A percentile compares a stretch with the other conserved stretches of the same genome.
These are phyloP conservation scores for Fusarium redolens DNA, from an alignment of 2,329 filamentous ascomycete species.

Conservation along the genomic window DNA sequence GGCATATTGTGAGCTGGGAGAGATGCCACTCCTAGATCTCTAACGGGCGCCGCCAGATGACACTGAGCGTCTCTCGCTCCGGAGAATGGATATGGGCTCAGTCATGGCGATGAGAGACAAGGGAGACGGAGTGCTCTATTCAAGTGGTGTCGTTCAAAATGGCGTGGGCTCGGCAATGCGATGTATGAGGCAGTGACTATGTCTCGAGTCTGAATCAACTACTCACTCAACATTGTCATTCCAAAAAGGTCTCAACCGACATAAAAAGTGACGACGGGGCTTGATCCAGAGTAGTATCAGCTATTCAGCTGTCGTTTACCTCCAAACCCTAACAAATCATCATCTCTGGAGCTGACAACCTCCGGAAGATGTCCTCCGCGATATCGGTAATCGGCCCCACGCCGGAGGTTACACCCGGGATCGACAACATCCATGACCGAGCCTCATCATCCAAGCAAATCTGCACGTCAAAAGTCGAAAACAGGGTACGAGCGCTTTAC, in stretches of 20 bases:
- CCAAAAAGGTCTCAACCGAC: background rate
- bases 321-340: background rate
- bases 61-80: too few species aligned
- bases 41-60: background rate
- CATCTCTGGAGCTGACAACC: background rate
- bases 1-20: background rate
- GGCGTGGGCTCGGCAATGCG: rapidly evolving
- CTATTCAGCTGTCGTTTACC: background rate
- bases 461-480: background rate
- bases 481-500: conserved; percentile 1
- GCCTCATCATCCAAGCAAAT: conserved; percentile 11
- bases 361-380: conserved; percentile 14
- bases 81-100: background rate
- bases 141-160: background rate
- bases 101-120: rapidly evolving
- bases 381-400: conserved; percentile 27
- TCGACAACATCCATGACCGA: conserved; percentile 26
- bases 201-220: background rate
- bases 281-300: background rate
- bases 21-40: background rate
- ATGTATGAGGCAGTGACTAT: background rate
- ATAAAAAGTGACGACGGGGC: background rate
- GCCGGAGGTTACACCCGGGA: conserved; percentile 30
- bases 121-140: background rate
- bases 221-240: background rate